These are phyloP conservation scores for Aspergillus brasiliensis DNA, from an alignment of 2,329 filamentous ascomycete species.

Conservation along the genomic window DNA sequence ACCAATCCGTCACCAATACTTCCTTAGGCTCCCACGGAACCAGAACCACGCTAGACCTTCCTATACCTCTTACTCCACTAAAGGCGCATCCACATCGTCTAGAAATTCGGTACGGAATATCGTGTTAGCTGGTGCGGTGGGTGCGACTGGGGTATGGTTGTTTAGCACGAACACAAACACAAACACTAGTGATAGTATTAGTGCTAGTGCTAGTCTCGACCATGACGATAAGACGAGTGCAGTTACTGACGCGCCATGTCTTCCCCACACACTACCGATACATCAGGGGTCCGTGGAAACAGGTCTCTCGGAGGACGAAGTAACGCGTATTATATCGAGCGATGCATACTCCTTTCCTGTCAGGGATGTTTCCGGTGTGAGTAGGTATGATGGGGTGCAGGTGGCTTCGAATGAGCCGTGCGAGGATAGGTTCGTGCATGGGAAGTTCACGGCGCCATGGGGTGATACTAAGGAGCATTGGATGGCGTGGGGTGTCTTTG, in stretches of 20 bases:
- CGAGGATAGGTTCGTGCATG: slow-evolving; percentile 33
- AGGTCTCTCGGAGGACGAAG: slow-evolving; percentile 21
- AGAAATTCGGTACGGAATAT: too few relatives aligned
- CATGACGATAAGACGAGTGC: background rate
- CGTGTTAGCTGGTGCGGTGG: too few relatives aligned
- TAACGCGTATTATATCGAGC: slow-evolving; percentile 26
- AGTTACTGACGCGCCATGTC: slow-evolving; percentile 19
- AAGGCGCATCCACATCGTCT: too few relatives aligned
- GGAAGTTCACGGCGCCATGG: slow-evolving; percentile 26
- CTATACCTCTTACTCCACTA: too few relatives aligned
- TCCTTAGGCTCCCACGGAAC: too few relatives aligned
- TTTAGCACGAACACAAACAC: too few relatives aligned
- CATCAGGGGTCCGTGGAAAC: slow-evolving; percentile 14
- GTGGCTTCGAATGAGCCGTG: slow-evolving; percentile 42
- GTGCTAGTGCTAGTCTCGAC: background rate
- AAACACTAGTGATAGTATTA: too few relatives aligned
- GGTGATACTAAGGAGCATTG: slow-evolving; percentile 25
- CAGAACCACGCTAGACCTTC: too few relatives aligned
- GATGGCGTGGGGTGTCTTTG: slow-evolving; percentile 44
- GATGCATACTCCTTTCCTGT: slow-evolving; percentile 26
- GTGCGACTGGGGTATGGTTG: too few relatives aligned
- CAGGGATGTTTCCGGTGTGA: slow-evolving; percentile 21
- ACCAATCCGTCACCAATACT: too few relatives aligned
- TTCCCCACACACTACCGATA: slow-evolving; percentile 13
- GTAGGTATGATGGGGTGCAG: slow-evolving; percentile 30